Base-by-base conservation (phyloP, 345 rosid genomes). In the Trapa bicornis region DNA sequence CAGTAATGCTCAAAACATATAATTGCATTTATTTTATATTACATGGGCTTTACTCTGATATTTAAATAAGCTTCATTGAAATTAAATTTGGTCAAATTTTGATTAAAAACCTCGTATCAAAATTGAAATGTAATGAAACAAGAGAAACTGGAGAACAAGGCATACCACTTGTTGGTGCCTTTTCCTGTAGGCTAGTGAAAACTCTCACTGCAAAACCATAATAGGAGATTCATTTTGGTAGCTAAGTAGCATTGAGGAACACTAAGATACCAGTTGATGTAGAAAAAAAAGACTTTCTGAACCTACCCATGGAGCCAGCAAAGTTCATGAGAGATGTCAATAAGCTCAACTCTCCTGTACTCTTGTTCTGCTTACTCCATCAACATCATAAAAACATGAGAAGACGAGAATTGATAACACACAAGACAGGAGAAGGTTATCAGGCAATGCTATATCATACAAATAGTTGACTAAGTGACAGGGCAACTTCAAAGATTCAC, bases 291-390 rank as follows among this genome's bases (percentile, higher is more conserved):
- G 16, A 52, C 38, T 22, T 17, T 43, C 47, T 2, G 35, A 45
- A 67, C 86, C 79, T 80, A 89, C 98, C 96, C 69, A 88, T 73
- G 9, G 94, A 82, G 41, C 96, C 97, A 45, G 76, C 86, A 52
- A 82, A 81, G 76, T 88, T 93, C 94, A 90, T 82, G 33, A 86
- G 82, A 65, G 80, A 85, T 52, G 98, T 93, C 78, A 93, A 80
- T 84, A 87, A 88, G 87, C 98, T 93, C 64, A 90, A 97, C 70
- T 90, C 91, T 66, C 98, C 96, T 0, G 98, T 93, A 68, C 92
- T 83, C 80, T 86, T 90, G 81, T 82, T 88, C 98, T 93, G 86
- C 71, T 14, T 52, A 65, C 37, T 6, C 63, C 63, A 58, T 58
- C 5, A 57, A 2, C 58, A 68, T 22, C 37, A 33, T 54, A 17